phyloP scores from a whole-genome alignment of 306 rosid genomes.

The Hippophae gyantsensis region DNA sequence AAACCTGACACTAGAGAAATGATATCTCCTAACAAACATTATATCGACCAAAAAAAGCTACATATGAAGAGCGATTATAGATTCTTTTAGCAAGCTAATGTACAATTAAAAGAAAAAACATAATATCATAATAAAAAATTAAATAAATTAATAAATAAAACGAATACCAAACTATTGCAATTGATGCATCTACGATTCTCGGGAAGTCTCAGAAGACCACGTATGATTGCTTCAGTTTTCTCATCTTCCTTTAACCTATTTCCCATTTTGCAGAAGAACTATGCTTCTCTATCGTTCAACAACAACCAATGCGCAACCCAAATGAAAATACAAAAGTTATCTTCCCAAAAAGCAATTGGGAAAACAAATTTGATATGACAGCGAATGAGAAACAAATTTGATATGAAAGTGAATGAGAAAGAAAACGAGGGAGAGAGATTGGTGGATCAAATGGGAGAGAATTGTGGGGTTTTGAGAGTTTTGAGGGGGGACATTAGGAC shows the following conservation, averaged over 20 bases:
- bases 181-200: slow-evolving; percentile 80
- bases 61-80: too few species aligned
- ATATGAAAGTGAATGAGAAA: neutral
- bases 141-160: neutral
- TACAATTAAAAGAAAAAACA: neutral
- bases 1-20: too few species aligned
- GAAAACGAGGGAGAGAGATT: slow-evolving; percentile 6
- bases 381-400: slow-evolving; percentile 8
- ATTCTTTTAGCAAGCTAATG: neutral
- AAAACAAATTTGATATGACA: too few species aligned
- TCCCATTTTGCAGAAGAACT: slow-evolving; percentile 38
- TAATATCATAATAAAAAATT: neutral
- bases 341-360: neutral
- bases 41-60: too few species aligned
- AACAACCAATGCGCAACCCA: neutral
- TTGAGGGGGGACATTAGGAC: slow-evolving; percentile 19
- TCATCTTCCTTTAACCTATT: slow-evolving; percentile 57
- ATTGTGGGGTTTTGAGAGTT: slow-evolving; percentile 13
- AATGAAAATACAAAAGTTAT: neutral
- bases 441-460: slow-evolving; percentile 9
- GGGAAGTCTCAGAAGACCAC: slow-evolving; percentile 61
- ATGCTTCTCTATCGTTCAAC: neutral
- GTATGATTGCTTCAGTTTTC: slow-evolving; percentile 47
- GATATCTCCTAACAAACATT: too few species aligned
- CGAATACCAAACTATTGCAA: slow-evolving; percentile 70